Percentiles rank a stretch among this genome's conserved stretches.
phyloP scores from a whole-genome alignment of 257 asterid species.

The Ligustrum vulgare region DNA sequence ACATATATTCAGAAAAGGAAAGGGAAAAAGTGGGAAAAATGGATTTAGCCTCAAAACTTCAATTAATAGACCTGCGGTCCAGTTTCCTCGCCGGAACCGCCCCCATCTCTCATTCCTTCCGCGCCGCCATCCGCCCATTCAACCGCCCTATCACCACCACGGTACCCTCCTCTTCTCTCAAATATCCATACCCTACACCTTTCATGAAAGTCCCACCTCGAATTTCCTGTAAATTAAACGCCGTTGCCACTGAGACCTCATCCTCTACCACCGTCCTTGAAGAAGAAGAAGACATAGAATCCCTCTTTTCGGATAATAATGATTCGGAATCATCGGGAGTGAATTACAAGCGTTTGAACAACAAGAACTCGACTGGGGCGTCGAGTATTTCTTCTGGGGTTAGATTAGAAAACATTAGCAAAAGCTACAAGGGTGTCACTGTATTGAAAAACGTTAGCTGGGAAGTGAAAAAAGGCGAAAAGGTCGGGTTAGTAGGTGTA shows the following conservation, averaged over 20 bases:
- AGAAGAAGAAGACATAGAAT: constrained; percentile 66
- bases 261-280: constrained; percentile 37
- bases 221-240: constrained; percentile 48
- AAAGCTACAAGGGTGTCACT: constrained; percentile 78
- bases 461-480: constrained; percentile 95
- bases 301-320: constrained; percentile 49
- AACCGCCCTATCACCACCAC: constrained; percentile 36
- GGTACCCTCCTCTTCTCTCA: constrained; percentile 32
- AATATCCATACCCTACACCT: constrained; percentile 24
- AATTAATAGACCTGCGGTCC: constrained; percentile 55
- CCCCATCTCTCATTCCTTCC: constrained; percentile 37
- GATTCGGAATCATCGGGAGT: constrained; percentile 32
- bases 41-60: constrained; percentile 58
- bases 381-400: constrained; percentile 89
- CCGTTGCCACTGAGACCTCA: constrained; percentile 67
- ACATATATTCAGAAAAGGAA: background rate
- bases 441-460: constrained; percentile 82
- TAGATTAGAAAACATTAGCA: constrained; percentile 77
- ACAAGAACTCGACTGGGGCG: constrained; percentile 56
- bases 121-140: constrained; percentile 40
- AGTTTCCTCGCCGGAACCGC: constrained; percentile 55
- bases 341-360: constrained; percentile 44
- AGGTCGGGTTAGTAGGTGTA: constrained; percentile 93
- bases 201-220: constrained; percentile 27
- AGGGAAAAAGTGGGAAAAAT: constrained; percentile 14